A percentile compares a stretch with the other conserved stretches of the same genome.
Evolutionary conservation across 108 stramenopile species (phyloP).

Genomic region (Stephanodiscus minutulus): DNA sequence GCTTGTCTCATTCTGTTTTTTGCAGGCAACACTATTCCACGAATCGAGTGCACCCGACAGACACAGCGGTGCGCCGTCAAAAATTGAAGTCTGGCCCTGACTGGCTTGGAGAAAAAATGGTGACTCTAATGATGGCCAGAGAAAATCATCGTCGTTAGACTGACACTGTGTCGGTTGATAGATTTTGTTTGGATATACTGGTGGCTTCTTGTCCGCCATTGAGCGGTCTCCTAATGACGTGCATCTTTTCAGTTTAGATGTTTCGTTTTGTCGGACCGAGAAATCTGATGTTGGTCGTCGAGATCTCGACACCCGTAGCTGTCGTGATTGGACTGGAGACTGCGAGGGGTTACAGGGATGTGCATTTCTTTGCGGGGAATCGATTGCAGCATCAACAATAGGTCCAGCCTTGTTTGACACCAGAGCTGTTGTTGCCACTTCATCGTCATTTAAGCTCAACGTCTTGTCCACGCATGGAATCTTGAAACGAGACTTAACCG

Average conservation of each 20-base stretch:
- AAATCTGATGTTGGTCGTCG: not conserved
- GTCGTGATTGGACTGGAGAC: slow-evolving; percentile 15
- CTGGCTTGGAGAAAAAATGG: slow-evolving; percentile 15
- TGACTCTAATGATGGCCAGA: slow-evolving; percentile 24
- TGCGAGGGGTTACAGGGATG: slow-evolving; percentile 11
- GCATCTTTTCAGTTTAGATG: not conserved
- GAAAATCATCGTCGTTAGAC: slow-evolving; percentile 5
- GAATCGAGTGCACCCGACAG: slow-evolving; percentile 34
- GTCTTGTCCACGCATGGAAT: slow-evolving; percentile 8
- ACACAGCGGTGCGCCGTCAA: slow-evolving; percentile 35
- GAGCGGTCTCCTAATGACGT: slow-evolving; percentile 14
- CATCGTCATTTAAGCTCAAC: slow-evolving; percentile 6
- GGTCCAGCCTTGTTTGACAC: slow-evolving; percentile 25
- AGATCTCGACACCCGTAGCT: slow-evolving; percentile 19
- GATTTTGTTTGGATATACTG: not conserved
- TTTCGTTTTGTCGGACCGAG: slow-evolving; percentile 2
- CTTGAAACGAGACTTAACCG: slow-evolving; percentile 10
- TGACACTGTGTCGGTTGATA: slow-evolving; percentile 4
- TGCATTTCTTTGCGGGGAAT: slow-evolving; percentile 4
- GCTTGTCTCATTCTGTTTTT: slow-evolving; percentile 49
- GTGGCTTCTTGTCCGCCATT: not conserved
- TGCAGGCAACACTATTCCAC: slow-evolving; percentile 30
- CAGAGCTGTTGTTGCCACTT: slow-evolving; percentile 27
- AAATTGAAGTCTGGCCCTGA: slow-evolving; percentile 27
- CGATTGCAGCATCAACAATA: slow-evolving; percentile 23